A percentile compares a stretch with the other conserved stretches of the same genome.
Evolutionary conservation across 169 alveolate genomes (phyloP).

Genomic region (Plasmodium relictum): DNA sequence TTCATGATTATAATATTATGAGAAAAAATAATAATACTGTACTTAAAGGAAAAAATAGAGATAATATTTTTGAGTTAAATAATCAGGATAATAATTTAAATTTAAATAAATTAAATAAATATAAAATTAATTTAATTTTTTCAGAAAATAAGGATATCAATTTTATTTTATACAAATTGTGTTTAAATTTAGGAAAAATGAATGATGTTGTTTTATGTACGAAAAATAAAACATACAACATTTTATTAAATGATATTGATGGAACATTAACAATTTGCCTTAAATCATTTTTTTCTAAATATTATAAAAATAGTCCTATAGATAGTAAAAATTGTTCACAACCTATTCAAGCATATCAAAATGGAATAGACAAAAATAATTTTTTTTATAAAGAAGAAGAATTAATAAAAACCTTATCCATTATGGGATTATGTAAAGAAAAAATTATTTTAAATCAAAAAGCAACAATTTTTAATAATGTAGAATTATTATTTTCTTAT

Average conservation of each 20-base stretch:
- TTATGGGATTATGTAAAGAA: slow-evolving; percentile 73
- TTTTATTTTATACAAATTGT: slow-evolving; percentile 53
- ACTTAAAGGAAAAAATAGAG: not conserved
- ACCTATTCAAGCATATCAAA: not conserved
- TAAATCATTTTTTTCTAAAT: slow-evolving; percentile 49
- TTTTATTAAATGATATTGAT: slow-evolving; percentile 64
- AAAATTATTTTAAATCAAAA: slow-evolving; percentile 52
- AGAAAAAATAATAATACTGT: not conserved
- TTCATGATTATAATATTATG: slow-evolving; percentile 34
- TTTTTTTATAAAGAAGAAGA: slow-evolving; percentile 8
- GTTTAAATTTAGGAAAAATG: slow-evolving; percentile 48
- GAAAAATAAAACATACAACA: slow-evolving; percentile 58
- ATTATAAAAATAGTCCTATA: slow-evolving; percentile 2
- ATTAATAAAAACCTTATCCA: slow-evolving; percentile 54
- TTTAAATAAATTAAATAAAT: slow-evolving; percentile 43
- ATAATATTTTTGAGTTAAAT: slow-evolving; percentile 49
- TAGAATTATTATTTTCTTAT: slow-evolving; percentile 49
- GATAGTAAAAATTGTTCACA: not conserved
- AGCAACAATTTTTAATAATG: slow-evolving; percentile 58
- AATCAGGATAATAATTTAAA: slow-evolving; percentile 24
- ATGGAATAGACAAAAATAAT: not conserved
- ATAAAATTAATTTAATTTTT: slow-evolving; percentile 66
- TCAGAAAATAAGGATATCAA: slow-evolving; percentile 74
- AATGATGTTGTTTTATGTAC: slow-evolving; percentile 75
- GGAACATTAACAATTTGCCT: slow-evolving; percentile 74